These are phyloP conservation scores for Penicillium steckii DNA, from an alignment of 495 filamentous ascomycete species.

Conservation along the genomic window DNA sequence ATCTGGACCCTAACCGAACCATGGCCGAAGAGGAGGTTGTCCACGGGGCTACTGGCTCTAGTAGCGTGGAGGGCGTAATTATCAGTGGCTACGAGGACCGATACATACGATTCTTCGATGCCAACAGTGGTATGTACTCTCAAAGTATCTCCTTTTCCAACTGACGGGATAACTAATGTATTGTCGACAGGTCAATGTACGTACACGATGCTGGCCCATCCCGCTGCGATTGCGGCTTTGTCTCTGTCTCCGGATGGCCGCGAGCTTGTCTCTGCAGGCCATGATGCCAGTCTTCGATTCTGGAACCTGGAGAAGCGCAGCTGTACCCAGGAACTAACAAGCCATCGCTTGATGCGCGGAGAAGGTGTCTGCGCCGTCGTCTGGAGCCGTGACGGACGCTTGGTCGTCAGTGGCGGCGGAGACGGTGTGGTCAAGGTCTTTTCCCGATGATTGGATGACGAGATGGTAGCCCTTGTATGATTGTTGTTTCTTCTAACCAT, in stretches of 20 bases:
- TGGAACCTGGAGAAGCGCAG: slow-evolving; percentile 95
- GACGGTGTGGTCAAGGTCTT: slow-evolving; percentile 98
- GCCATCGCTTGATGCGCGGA: slow-evolving; percentile 85
- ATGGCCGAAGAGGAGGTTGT: slow-evolving; percentile 66
- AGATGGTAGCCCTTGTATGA: slow-evolving; percentile 38
- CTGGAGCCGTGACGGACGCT: slow-evolving; percentile 91
- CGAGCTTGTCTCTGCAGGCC: slow-evolving; percentile 93
- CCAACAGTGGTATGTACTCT: slow-evolving; percentile 83
- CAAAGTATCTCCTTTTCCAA: background rate
- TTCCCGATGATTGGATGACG: slow-evolving; percentile 50
- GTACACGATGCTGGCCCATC: slow-evolving; percentile 96
- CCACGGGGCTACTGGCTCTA: slow-evolving; percentile 80
- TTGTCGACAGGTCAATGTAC: slow-evolving; percentile 86
- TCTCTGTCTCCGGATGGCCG: slow-evolving; percentile 88
- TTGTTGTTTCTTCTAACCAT: slow-evolving; percentile 19
- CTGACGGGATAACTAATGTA: slow-evolving; percentile 29
- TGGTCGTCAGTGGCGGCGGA: slow-evolving; percentile 94
- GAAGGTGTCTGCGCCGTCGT: slow-evolving; percentile 91
- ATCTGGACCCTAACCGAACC: slow-evolving; percentile 61
- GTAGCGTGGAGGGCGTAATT: slow-evolving; percentile 85
- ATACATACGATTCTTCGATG: slow-evolving; percentile 95
- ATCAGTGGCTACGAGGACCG: slow-evolving; percentile 95
- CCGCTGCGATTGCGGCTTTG: slow-evolving; percentile 84
- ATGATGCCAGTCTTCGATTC: slow-evolving; percentile 92
- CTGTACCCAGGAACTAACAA: slow-evolving; percentile 92